A percentile compares a stretch with the other conserved stretches of the same genome.
Evolutionary conservation across 176 grass and related monocot genomes (phyloP).

Genomic region (Aechmea fasciata): DNA sequence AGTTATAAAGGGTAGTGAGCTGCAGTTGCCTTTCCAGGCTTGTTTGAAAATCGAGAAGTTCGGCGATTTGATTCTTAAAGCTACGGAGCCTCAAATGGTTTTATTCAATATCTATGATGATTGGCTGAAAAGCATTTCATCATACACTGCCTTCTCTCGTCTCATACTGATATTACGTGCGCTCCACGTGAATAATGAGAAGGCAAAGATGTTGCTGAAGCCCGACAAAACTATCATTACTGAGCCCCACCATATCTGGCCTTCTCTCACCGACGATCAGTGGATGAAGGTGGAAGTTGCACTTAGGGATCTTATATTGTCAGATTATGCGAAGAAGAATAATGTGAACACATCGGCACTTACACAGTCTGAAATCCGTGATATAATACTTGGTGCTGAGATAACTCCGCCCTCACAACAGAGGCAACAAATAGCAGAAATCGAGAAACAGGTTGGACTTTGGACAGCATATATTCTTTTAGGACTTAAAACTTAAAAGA

Average conservation of each 20-base stretch:
- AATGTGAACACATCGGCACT: slow-evolving; percentile 95
- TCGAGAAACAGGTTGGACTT: slow-evolving; percentile 78
- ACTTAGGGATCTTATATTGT: slow-evolving; percentile 93
- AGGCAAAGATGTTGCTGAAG: slow-evolving; percentile 97
- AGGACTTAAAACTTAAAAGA: too few relatives aligned
- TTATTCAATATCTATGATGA: slow-evolving; percentile 98
- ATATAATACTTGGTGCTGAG: slow-evolving; percentile 99
- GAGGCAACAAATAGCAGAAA: slow-evolving; percentile 96
- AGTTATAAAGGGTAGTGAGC: slow-evolving; percentile 95
- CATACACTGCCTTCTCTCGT: slow-evolving; percentile 93
- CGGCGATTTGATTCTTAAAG: slow-evolving; percentile 95
- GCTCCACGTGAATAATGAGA: slow-evolving; percentile 98
- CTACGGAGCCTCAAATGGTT: slow-evolving; percentile 96
- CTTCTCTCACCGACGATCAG: slow-evolving; percentile 83
- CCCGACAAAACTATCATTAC: slow-evolving; percentile 95
- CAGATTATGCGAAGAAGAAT: slow-evolving; percentile 99
- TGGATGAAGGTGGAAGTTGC: slow-evolving; percentile 99
- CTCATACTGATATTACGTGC: slow-evolving; percentile 83
- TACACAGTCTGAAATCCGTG: slow-evolving; percentile 96
- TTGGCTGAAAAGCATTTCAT: slow-evolving; percentile 98
- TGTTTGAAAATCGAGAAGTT: slow-evolving; percentile 99
- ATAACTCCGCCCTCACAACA: slow-evolving; percentile 95
- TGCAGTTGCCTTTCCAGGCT: slow-evolving; percentile 95
- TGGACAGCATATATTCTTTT: neutral
- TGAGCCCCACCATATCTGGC: slow-evolving; percentile 97